Evolutionary conservation across 805 yeast species (phyloP), one percentile per base, ranked within the genome.

Genomic region (Kodamaea lidongshanica): DNA sequence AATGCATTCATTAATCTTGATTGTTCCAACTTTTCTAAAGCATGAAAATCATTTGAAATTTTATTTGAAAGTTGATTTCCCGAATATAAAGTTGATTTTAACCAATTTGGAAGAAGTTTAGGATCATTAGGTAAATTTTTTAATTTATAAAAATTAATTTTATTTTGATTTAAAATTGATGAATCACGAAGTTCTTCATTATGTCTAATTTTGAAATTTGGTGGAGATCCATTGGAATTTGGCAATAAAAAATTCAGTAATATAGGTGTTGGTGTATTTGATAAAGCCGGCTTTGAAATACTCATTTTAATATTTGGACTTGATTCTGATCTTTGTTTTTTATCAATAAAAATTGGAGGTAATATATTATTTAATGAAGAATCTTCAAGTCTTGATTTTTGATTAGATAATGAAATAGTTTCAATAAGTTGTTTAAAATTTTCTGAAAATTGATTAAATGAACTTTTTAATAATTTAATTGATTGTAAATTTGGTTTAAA

Each of bases 11-110:
- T 74, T 34, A 87, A 62, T 23, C 96, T 62, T 11, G 65, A 66
- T 39, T 75, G 74, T 50, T 88, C 96, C 16, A 71, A 65, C 26
- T 70, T 56, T 56, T 89, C 95, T 25, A 88, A 59, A 27, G 57
- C 57, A 40, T 72, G 70, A 52, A 86, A 88, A 39, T 76, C 52
- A 2, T 44, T 41, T 18, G 42, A 45, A 15, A 58, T 45, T 13
- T 39, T 45, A n/a, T 29, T 37, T 3, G 43, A 21, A 20, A 16
- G 18, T 38, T 27, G 31, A 8, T 35, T 27, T 5, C 21, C 25
- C 8, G 30, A 31, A 15, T 22, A 24, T 4, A 46, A 27, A 2
- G 48, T 29, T 2, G 20, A 7, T 4, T 28, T 36, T 7, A 56
- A 32, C 64, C 62, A 58, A 0, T 14, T 64, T 16, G 72, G 68